Percentiles rank a stretch among this genome's conserved stretches.
Conservation (phyloP, 129 eudicot genomes). For the Chrysanthemum makinoi region DNA sequence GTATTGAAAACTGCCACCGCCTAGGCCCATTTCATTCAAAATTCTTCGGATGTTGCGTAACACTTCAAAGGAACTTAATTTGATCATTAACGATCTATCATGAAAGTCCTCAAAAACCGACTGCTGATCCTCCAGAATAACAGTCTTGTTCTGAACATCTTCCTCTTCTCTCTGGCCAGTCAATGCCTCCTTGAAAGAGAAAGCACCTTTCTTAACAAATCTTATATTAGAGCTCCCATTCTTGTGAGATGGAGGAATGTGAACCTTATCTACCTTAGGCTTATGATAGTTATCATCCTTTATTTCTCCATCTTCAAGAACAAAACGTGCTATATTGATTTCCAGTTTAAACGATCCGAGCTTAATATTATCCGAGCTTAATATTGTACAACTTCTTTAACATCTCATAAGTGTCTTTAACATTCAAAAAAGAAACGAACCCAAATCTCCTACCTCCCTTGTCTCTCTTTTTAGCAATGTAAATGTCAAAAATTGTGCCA, state of each 20-base stretch:
- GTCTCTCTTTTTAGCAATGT: neutral
- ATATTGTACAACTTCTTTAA: neutral
- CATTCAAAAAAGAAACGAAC: neutral
- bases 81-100: neutral
- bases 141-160: neutral
- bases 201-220: constrained; percentile 3
- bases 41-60: neutral
- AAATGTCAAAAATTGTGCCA: neutral
- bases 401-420: neutral
- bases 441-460: neutral
- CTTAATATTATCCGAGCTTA: no score
- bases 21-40: neutral
- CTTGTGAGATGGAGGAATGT: neutral
- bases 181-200: neutral
- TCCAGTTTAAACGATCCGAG: neutral
- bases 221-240: neutral
- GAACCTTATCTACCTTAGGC: neutral
- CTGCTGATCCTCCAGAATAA: neutral
- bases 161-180: neutral
- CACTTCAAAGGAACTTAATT: neutral
- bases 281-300: neutral
- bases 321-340: neutral
- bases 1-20: neutral
- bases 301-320: neutral
- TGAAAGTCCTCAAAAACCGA: neutral